Base-by-base conservation (phyloP, 331 rosid genomes). In the Ulmus americana region DNA sequence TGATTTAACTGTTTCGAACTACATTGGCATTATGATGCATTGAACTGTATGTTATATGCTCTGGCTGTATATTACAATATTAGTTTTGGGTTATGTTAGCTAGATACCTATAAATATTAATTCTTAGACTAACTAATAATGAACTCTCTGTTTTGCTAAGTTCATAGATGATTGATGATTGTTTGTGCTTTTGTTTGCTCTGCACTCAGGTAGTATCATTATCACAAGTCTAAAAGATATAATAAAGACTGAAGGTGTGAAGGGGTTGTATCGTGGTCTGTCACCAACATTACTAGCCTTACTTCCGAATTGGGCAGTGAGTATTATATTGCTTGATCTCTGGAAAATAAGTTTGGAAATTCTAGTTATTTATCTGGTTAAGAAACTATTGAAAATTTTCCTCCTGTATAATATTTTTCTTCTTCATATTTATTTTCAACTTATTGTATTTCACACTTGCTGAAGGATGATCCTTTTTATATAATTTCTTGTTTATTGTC, bases 221-320 rank as follows among this genome's bases (percentile, higher is more conserved):
- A 7, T 89, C 72, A 62, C 83, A 10, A 84, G 97, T 75, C 77
- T 92, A 76, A 76, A 75, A 70, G 67, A 89, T 71, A 87, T 92
- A 70, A 59, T 86, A 64, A 86, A 75, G 79, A 77, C 82, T 3
- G 97, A 92, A 74, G 98, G 98, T 73, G 68, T 89, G 64, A 77
- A 76, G 84, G 98, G 98, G 66, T 20, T 92, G 90, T 92, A 89
- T 77, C 90, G 95, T 46, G 98, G 98, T 67, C 98, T 92, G 75
- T 86, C 98, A 42, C 98, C 98, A 28, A 92, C 95, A 58, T 69
- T 92, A 73, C 63, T 92, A 12, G 98, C 98, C 7, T 76, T 89
- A 68, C 98, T 92, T 79, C 97, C 98, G 59, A 92, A 87, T 59
- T 92, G 97, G 98, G 97, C 97, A 6, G 98, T 92, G 88, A 79